These are phyloP conservation scores for Tolypocladium tropicale DNA, from an alignment of 2,329 filamentous ascomycete species.

Conservation along the genomic window DNA sequence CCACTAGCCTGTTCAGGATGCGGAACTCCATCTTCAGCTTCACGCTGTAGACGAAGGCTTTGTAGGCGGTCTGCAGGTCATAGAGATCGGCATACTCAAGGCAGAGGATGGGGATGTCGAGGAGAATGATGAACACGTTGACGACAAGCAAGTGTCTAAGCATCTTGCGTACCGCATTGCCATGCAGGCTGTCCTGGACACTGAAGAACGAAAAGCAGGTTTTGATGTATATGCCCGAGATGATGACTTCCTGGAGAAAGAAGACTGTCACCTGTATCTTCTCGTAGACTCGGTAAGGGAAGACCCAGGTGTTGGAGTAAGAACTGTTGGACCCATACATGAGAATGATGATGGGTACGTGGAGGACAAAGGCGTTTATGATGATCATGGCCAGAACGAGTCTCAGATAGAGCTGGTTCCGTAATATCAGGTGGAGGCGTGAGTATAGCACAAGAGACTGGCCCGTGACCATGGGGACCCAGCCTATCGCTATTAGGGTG, in stretches of 20 bases:
- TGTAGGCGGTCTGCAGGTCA: constrained; percentile 19
- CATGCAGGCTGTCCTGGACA: constrained; percentile 16
- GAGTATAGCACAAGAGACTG: constrained; percentile 52
- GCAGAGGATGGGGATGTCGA: constrained; percentile 25
- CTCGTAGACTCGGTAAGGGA: constrained; percentile 32
- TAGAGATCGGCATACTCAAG: constrained; percentile 18
- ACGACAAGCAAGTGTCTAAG: constrained; percentile 27
- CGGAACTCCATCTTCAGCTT: constrained; percentile 23
- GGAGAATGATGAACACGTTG: constrained; percentile 28
- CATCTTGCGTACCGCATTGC: constrained; percentile 13
- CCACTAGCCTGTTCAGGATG: constrained; percentile 20
- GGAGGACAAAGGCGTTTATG: constrained; percentile 38
- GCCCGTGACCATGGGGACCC: constrained; percentile 43
- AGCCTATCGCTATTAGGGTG: constrained; percentile 12
- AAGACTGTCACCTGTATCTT: constrained; percentile 44
- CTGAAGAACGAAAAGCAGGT: constrained; percentile 37
- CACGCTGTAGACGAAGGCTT: constrained; percentile 19
- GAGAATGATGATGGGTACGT: constrained; percentile 44
- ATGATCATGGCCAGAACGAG: constrained; percentile 47
- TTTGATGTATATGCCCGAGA: constrained; percentile 41
- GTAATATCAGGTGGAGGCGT: constrained; percentile 47
- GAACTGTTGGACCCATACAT: constrained; percentile 37
- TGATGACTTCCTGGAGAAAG: constrained; percentile 41
- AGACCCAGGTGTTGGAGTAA: constrained; percentile 2
- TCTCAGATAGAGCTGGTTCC: constrained; percentile 34